Percentiles rank a stretch among this genome's conserved stretches.
Conservation (phyloP, 441 rosid genomes). For the Capsella rubella region DNA sequence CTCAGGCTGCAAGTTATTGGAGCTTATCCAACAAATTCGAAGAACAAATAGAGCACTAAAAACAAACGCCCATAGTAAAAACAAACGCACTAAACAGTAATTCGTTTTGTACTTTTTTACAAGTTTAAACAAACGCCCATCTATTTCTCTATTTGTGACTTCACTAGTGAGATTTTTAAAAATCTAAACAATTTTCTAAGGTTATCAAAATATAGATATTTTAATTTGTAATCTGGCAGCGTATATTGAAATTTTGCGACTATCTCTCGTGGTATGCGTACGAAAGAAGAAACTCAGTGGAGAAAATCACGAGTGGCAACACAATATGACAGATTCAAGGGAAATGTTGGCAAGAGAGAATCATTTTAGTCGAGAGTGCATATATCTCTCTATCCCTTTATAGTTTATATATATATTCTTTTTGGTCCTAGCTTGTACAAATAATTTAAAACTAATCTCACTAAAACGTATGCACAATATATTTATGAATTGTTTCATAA, state of each 20-base stretch:
- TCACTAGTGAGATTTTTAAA: background rate
- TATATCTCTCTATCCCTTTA: background rate
- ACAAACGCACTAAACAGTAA: too few species aligned
- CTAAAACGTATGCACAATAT: slow-evolving; percentile 20
- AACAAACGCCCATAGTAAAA: too few species aligned
- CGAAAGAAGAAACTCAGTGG: slow-evolving; percentile 37
- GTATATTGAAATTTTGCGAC: slow-evolving; percentile 25
- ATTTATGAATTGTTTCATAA: slow-evolving; percentile 21
- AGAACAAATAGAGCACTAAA: too few species aligned
- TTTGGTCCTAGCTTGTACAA: background rate
- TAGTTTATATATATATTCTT: background rate
- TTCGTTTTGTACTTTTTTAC: too few species aligned
- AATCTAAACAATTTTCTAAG: background rate
- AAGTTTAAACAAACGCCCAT: background rate
- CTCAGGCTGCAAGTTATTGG: too few species aligned
- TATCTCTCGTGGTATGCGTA: slow-evolving; percentile 32
- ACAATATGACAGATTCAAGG: slow-evolving; percentile 41
- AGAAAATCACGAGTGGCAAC: slow-evolving; percentile 44
- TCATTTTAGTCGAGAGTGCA: slow-evolving; percentile 20
- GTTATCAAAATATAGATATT: slow-evolving; percentile 20
- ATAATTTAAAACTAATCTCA: slow-evolving; percentile 10
- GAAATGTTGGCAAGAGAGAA: slow-evolving; percentile 39
- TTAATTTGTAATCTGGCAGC: background rate
- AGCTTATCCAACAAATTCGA: too few species aligned
- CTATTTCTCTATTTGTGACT: background rate